These are phyloP conservation scores for Iberis amara DNA, from an alignment of 441 rosid genomes.

Conservation along the genomic window DNA sequence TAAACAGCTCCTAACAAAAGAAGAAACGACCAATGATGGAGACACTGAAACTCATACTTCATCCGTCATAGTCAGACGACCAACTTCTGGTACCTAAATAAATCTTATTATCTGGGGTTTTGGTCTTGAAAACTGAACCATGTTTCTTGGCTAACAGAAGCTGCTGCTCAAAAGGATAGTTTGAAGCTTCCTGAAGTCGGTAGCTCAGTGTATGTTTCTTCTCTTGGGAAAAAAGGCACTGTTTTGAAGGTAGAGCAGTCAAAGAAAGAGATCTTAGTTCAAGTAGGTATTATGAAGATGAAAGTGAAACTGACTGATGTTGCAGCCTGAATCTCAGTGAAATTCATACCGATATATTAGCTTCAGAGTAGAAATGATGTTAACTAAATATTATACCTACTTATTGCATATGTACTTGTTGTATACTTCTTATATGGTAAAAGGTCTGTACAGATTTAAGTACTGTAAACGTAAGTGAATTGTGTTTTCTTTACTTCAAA, in stretches of 20 bases:
- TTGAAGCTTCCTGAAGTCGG: constrained; percentile 52
- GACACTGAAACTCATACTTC: constrained; percentile 27
- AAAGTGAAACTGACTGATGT: constrained; percentile 55
- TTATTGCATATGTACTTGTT: constrained; percentile 21
- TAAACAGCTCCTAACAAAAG: constrained; percentile 30
- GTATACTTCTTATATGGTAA: constrained; percentile 11
- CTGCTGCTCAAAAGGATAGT: constrained; percentile 32
- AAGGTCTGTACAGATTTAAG: constrained; percentile 23
- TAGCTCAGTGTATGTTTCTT: constrained; percentile 49
- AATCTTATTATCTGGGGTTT: constrained; percentile 10
- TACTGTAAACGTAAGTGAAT: background rate
- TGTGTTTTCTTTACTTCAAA: constrained; percentile 17
- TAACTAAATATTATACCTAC: background rate
- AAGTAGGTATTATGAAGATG: constrained; percentile 77
- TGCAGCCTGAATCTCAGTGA: constrained; percentile 16
- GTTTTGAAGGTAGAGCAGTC: constrained; percentile 62
- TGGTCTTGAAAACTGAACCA: background rate
- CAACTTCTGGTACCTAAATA: constrained; percentile 38
- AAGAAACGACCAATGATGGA: constrained; percentile 23
- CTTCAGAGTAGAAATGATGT: constrained; percentile 15
- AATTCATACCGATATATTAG: background rate
- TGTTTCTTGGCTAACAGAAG: constrained; percentile 20
- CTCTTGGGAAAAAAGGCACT: constrained; percentile 56
- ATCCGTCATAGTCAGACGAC: constrained; percentile 31
- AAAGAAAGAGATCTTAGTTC: constrained; percentile 67